Evolutionary conservation across 805 yeast genomes (phyloP), one percentile per base, ranked within the genome.

Genomic region (Pichia heedii): DNA sequence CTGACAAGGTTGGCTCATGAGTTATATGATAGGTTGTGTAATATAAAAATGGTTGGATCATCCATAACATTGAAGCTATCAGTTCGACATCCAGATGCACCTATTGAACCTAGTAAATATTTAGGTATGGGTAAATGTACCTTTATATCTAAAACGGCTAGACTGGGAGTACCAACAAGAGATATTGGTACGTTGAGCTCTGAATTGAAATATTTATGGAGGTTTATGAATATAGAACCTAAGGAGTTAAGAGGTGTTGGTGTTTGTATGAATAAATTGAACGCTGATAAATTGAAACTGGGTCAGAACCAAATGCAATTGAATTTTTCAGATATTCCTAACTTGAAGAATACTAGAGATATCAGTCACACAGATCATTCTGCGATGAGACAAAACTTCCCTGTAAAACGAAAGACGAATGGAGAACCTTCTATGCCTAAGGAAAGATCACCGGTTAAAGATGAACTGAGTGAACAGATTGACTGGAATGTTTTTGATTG

Each of bases 71-170:
- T 89, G 34, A 83, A 81, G 51, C 51, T 89, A 5, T 80, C 88
- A 42, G 68, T 69, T 43, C 65, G 94, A 37, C 76, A 83, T 2
- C 63, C 67, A 2, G 71, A 68, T 44, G 94, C 94, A 0, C 89
- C 95, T 0, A 58, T 81, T 2, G 76, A 77, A 18, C 85, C 97
- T 0, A 73, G 83, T 1, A 93, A 90, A 55, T 81, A 67, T 59
- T 50, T 93, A 54, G 98, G 98, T 0, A 77, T 83, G 77, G 97
- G 98, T 0, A 58, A 58, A 13, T 86, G 96, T 60, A 86, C 80
- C 40, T 66, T 80, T 29, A 62, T 71, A 12, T 76, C 79, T 36
- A 79, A 77, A 50, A 67, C 81, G 11, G 65, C 81, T 3, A 67
- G 67, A 29, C 55, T 90, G 13, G 87, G 88, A 0, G 57, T 74